These are phyloP conservation scores for Crithidia bombi DNA, from an alignment of 208 protist species.

Conservation along the genomic window DNA sequence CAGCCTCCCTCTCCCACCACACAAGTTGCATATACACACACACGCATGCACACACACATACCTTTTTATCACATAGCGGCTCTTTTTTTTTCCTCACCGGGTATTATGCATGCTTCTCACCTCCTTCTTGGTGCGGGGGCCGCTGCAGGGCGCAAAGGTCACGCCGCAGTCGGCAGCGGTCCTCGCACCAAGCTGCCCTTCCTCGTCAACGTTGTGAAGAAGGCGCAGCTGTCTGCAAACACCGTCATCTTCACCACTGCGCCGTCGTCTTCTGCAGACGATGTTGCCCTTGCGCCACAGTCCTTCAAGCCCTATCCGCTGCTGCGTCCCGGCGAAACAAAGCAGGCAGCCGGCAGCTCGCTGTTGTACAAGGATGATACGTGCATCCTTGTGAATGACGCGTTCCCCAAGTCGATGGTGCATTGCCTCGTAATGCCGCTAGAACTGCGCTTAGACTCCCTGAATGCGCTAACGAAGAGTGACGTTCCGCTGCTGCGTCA, in stretches of 20 bases:
- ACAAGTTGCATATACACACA: no score
- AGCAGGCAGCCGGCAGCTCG: conserved; percentile 43
- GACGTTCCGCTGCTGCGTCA: conserved; percentile 67
- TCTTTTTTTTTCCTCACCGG: not conserved
- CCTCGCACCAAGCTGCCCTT: conserved; percentile 79
- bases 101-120: conserved; percentile 13
- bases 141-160: conserved; percentile 4
- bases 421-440: conserved; percentile 87
- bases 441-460: conserved; percentile 59
- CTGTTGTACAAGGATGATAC: conserved; percentile 79
- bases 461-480: conserved; percentile 58
- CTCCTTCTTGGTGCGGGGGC: conserved; percentile 12
- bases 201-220: conserved; percentile 70
- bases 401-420: conserved; percentile 83
- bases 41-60: no score
- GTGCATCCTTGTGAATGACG: conserved; percentile 86
- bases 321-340: conserved; percentile 35
- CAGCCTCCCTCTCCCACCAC: no score
- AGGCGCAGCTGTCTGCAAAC: conserved; percentile 37
- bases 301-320: conserved; percentile 60
- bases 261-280: conserved; percentile 7
- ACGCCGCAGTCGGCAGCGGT: conserved; percentile 28
- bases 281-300: conserved; percentile 19
- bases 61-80: not conserved
- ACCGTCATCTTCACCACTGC: conserved; percentile 20